Base-by-base conservation (phyloP, 2,329 filamentous ascomycete genomes). In the Magnaporthiopsis rhizophila region DNA sequence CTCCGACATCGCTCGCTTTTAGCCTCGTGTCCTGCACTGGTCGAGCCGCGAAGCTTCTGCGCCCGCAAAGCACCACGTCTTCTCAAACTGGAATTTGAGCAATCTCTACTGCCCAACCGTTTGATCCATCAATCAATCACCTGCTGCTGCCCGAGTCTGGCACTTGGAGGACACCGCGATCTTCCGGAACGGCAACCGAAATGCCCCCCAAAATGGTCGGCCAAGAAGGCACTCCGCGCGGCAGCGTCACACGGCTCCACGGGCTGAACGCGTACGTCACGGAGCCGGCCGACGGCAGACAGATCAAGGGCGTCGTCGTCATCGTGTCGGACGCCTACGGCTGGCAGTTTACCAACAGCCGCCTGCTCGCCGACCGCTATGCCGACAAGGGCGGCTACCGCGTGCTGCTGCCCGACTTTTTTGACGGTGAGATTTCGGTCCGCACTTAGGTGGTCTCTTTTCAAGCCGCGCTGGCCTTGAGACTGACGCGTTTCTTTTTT, bases 351-450 rank as follows among this genome's bases (percentile, higher is more conserved):
- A 72, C 78, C 28, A 86, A 86, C 71, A 79, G 77, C 62, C 76
- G 80, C 53, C 71, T 85, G 7, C 71, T 86, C 45, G 82, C 82
- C 6, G 84, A 86, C 68, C 72, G 73, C 58, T 84, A 83, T 68
- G 82, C 83, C n/a, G 75, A 76, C 65, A 80, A 80, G 68, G 79
- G 79, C 5, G 73, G 74, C 18, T 84, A 79, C 69, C 74, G 72
- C 11, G 82, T 86, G 50, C 82, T 83, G 66, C 67, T 83, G n/a
- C 84, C 83, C 0, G 83, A 86, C 64, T 84, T 86, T 63, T 85
- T 86, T 75, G 66, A 71, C 1, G 76, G 76, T 76, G 62, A 30
- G 67, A 6, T 1, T n/a, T n/a, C 4, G 11, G 18, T 0, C 32
- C 3, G 3, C 26, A 12, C 45, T 32, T 7, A n/a, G n/a, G n/a